These are phyloP conservation scores for Rhodomyrtus psidioides DNA, from an alignment of 441 rosid species.

Conservation along the genomic window DNA sequence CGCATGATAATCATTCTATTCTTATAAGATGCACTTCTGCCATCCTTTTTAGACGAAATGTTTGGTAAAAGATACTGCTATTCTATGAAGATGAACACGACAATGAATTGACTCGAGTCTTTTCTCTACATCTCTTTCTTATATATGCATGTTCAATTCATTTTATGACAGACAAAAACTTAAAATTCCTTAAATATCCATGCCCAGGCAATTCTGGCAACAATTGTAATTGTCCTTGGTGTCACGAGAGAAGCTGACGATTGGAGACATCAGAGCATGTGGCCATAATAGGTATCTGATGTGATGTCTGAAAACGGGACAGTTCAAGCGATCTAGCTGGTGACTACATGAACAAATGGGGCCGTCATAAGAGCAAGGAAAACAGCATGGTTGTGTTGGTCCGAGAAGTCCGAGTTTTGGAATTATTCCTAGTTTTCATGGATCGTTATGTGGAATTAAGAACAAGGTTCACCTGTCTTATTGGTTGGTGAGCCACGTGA, in stretches of 20 bases:
- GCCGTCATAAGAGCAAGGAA: not conserved
- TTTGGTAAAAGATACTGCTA: not conserved
- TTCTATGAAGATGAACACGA: not conserved
- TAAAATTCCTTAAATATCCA: not conserved
- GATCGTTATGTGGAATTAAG: not conserved
- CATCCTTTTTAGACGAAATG: not conserved
- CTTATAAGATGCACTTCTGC: not conserved
- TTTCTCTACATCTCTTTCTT: not conserved
- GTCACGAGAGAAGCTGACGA: slow-evolving; percentile 51
- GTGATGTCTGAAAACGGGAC: not conserved
- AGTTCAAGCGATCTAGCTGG: not conserved
- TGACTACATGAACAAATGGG: not conserved
- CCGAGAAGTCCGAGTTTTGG: not conserved
- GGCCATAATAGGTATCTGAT: not conserved
- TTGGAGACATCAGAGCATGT: slow-evolving; percentile 16
- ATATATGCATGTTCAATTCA: not conserved
- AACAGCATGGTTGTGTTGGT: not conserved
- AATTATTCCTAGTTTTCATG: not conserved
- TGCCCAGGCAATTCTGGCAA: slow-evolving; percentile 63
- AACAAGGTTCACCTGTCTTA: too few relatives aligned
- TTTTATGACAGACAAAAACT: not conserved
- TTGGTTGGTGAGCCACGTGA: too few relatives aligned
- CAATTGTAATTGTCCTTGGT: slow-evolving; percentile 62
- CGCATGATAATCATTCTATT: not conserved
- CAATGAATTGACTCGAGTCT: not conserved